Evolutionary conservation across 805 yeast species (phyloP).

Genomic region (Barnettozyma siamensis): DNA sequence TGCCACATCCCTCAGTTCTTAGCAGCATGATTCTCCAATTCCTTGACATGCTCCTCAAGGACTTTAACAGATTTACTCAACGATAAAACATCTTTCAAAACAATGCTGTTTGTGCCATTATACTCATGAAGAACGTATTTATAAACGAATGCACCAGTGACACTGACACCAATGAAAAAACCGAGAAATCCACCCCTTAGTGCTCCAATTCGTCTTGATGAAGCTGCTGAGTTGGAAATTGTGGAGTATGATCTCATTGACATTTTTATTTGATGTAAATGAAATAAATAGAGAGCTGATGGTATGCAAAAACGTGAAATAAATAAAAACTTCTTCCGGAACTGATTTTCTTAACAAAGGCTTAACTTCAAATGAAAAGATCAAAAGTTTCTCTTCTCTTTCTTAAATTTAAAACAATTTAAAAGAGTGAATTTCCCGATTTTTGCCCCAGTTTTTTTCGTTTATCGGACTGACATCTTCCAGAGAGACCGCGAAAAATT

Average conservation of each 20-base stretch:
- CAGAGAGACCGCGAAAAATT: background rate
- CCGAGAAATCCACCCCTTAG: conserved; percentile 57
- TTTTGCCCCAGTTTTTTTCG: background rate
- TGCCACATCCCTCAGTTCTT: background rate
- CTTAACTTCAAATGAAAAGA: no score
- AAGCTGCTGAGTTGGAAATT: background rate
- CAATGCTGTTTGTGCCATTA: conserved; percentile 63
- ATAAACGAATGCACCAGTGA: conserved; percentile 72
- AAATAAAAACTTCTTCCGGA: no score
- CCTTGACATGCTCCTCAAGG: conserved; percentile 64
- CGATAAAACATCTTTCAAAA: conserved; percentile 67
- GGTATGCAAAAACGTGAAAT: no score
- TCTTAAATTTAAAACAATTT: no score
- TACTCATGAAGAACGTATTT: conserved; percentile 75
- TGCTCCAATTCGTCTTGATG: conserved; percentile 30
- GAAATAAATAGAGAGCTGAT: background rate
- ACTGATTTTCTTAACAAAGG: no score
- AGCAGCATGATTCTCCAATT: conserved; percentile 37
- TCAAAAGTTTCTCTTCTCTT: no score
- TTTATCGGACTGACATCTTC: background rate
- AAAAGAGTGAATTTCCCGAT: no score
- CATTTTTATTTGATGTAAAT: background rate
- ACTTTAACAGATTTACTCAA: conserved; percentile 62
- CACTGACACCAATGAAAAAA: conserved; percentile 68
- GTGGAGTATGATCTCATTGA: conserved; percentile 1